phyloP scores from a whole-genome alignment of 768 basidiomycete genomes.

The Coprinopsis marcescibilis region DNA sequence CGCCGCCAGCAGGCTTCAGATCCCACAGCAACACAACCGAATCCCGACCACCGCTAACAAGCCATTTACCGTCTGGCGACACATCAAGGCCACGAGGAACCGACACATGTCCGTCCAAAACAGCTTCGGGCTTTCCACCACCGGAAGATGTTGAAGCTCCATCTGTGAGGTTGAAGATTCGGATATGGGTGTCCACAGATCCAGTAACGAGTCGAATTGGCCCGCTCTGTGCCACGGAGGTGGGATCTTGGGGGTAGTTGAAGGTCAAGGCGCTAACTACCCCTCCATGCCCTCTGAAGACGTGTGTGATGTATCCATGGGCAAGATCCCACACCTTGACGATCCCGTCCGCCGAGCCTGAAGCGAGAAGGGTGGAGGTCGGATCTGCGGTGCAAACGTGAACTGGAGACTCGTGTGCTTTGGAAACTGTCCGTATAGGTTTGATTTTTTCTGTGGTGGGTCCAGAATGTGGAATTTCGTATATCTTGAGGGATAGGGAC shows the following conservation, averaged over 20 bases:
- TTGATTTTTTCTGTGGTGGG: constrained; percentile 47
- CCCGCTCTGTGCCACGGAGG: constrained; percentile 37
- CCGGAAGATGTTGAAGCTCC: constrained; percentile 51
- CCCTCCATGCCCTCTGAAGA: constrained; percentile 97
- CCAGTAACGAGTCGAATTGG: constrained; percentile 84
- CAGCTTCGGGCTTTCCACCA: constrained; percentile 59
- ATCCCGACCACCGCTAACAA: constrained; percentile 89
- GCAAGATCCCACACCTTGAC: constrained; percentile 96
- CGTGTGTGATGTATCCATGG: constrained; percentile 86
- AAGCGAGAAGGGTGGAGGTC: constrained; percentile 86
- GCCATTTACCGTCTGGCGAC: constrained; percentile 80
- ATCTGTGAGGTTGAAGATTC: constrained; percentile 84
- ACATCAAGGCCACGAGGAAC: constrained; percentile 90
- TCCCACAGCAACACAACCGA: constrained; percentile 94
- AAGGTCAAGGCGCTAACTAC: constrained; percentile 89
- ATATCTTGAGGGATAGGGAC: constrained; percentile 77
- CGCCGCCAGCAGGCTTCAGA: constrained; percentile 33
- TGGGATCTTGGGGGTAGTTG: constrained; percentile 65
- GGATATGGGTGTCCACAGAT: constrained; percentile 85
- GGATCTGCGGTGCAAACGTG: constrained; percentile 84
- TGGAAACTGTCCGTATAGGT: constrained; percentile 70
- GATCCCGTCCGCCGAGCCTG: constrained; percentile 92
- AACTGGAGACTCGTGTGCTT: constrained; percentile 90
- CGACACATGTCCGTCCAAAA: constrained; percentile 94
- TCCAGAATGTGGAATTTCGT: constrained; percentile 58